A percentile compares a stretch with the other conserved stretches of the same genome.
Conservation (phyloP, 75 land plant species). For the Isoetes taiwanensis region DNA sequence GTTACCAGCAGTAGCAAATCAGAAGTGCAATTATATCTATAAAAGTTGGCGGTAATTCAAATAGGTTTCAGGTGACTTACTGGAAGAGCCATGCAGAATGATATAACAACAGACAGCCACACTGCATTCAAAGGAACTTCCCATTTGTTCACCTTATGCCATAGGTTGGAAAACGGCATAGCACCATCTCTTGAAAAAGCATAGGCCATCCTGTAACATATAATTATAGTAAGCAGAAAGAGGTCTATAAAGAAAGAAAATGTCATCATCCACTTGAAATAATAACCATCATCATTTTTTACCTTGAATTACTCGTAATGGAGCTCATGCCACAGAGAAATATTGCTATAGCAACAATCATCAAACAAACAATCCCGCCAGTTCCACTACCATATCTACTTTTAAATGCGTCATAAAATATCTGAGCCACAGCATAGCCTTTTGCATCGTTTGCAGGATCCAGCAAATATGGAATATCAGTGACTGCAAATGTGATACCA, state of each 20-base stretch:
- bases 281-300: too few relatives aligned
- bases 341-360: slow-evolving; percentile 58
- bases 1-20: background rate
- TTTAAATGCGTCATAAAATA: slow-evolving; percentile 69
- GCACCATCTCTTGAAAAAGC: slow-evolving; percentile 98
- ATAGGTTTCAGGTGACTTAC: slow-evolving; percentile 24
- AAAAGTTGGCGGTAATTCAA: background rate
- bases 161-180: slow-evolving; percentile 64
- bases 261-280: too few relatives aligned
- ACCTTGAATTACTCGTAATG: slow-evolving; percentile 92
- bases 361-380: slow-evolving; percentile 81
- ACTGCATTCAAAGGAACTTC: slow-evolving; percentile 89
- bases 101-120: slow-evolving; percentile 56
- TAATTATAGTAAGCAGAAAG: too few relatives aligned
- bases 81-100: slow-evolving; percentile 82
- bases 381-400: slow-evolving; percentile 64
- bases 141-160: slow-evolving; percentile 71
- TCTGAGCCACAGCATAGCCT: slow-evolving; percentile 82
- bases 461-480: slow-evolving; percentile 45
- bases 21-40: background rate
- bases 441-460: slow-evolving; percentile 54
- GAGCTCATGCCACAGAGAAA: slow-evolving; percentile 90
- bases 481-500: slow-evolving; percentile 72
- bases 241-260: too few relatives aligned
- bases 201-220: slow-evolving; percentile 63